Conservation (phyloP, 2,329 filamentous ascomycete genomes). For the Neocucurbitaria cava region DNA sequence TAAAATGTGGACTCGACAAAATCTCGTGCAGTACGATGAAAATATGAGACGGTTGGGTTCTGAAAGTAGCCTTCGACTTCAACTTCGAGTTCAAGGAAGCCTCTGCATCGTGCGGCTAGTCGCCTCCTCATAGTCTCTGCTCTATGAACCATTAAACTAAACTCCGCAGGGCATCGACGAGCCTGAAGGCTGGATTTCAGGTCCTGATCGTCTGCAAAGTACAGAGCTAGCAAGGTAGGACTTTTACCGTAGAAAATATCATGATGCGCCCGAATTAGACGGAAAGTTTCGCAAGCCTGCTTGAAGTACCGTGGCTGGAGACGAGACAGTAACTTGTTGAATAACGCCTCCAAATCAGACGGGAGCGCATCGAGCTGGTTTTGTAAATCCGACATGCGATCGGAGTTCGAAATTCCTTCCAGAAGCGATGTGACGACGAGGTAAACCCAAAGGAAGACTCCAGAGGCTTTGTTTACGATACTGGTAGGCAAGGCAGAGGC, state of each 20-base stretch:
- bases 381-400: slow-evolving; percentile 13
- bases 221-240: slow-evolving; percentile 2
- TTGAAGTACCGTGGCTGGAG: background rate
- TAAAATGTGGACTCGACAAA: slow-evolving; percentile 6
- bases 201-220: slow-evolving; percentile 3
- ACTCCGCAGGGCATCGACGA: background rate
- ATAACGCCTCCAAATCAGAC: slow-evolving; percentile 16
- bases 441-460: slow-evolving; percentile 29
- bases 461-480: slow-evolving; percentile 16
- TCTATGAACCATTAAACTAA: background rate
- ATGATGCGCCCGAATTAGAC: background rate
- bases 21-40: slow-evolving; percentile 22
- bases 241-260: background rate
- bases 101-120: slow-evolving; percentile 14
- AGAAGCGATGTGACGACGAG: slow-evolving; percentile 20
- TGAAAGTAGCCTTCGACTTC: slow-evolving; percentile 1
- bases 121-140: slow-evolving; percentile 3
- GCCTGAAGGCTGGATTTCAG: background rate
- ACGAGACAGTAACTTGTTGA: slow-evolving; percentile 2
- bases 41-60: background rate
- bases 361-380: slow-evolving; percentile 14
- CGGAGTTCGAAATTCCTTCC: slow-evolving; percentile 10
- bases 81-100: slow-evolving; percentile 15
- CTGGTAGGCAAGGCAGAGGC: slow-evolving; percentile 11
- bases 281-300: background rate